Base-by-base conservation (phyloP, 441 rosid species). In the Biscutella laevigata region DNA sequence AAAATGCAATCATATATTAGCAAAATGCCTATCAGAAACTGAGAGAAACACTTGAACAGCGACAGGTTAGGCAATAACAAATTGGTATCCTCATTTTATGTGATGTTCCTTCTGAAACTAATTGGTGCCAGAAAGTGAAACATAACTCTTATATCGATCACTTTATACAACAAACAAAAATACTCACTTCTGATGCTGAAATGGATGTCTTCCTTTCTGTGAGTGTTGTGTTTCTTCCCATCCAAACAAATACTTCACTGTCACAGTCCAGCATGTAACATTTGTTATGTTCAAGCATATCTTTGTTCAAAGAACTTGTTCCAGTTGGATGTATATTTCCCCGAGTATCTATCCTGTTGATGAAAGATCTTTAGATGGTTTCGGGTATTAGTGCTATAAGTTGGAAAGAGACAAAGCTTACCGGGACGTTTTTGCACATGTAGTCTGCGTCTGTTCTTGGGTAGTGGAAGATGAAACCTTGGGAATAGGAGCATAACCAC, bases 401-500 rank as follows among this genome's bases (percentile, higher is more conserved):
- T 16, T 57, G 8, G 12, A 29, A 10, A 21, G 15, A 21, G 17
- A 24, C 7, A 57, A 10, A 45, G 6, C 75, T 68, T 52, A 86
- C 97, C 94, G 79, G 63, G 70, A 78, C 57, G 84, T 35, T 57
- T 74, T 64, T 46, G 70, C 68, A 21, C 73, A 53, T 62, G 77
- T 53, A 44, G 69, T 16, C 27, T 55, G 72, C 57, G 68, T 21
- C 28, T 74, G 72, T 56, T 72, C 61, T 39, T 64, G 69, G 30
- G 14, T 35, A 19, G 56, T 65, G 40, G 73, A 69, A 44, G 82
- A 64, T 16, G 77, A 59, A 15, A 76, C 76, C 71, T 74, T 72
- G 28, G 97, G 87, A 59, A 89, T 80, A 50, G 95, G 95, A 63
- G 97, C 94, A 76, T 77, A 89, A 58, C 97, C 91, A 59, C 94